These are phyloP conservation scores for Tieghemiomyces parasiticus DNA, from an alignment of 192 early-diverging fungal species.

Conservation along the genomic window DNA sequence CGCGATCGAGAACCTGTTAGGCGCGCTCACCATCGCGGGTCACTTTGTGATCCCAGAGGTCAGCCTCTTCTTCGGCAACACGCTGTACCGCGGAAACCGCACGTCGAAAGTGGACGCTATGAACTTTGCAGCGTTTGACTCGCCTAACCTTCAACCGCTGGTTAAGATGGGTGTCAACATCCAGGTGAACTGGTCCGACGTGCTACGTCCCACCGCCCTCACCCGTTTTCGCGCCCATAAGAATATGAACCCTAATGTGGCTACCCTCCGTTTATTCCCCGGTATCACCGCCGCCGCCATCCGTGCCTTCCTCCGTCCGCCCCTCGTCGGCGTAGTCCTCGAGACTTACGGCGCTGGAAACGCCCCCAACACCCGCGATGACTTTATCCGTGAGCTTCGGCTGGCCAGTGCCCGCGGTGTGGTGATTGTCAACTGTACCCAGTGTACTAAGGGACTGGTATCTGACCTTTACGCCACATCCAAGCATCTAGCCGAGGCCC, in stretches of 20 bases:
- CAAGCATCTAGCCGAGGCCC: constrained; percentile 59
- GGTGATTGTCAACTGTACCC: constrained; percentile 93
- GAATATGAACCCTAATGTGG: constrained; percentile 71
- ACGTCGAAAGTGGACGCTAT: constrained; percentile 61
- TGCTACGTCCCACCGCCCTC: constrained; percentile 73
- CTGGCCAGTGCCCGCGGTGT: constrained; percentile 87
- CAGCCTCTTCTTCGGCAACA: constrained; percentile 84
- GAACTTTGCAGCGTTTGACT: constrained; percentile 73
- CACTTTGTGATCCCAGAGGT: constrained; percentile 98
- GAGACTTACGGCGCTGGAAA: constrained; percentile 97
- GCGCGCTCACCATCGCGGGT: constrained; percentile 92
- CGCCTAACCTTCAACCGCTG: constrained; percentile 76
- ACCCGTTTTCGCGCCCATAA: constrained; percentile 75
- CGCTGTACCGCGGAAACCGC: constrained; percentile 84
- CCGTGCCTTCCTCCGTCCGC: constrained; percentile 67
- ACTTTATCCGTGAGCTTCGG: constrained; percentile 64
- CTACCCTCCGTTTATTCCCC: constrained; percentile 80
- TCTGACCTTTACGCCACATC: constrained; percentile 86
- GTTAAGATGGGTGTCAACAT: constrained; percentile 95
- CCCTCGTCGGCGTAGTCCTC: constrained; percentile 79
- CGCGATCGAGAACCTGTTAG: constrained; percentile 90
- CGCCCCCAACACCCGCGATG: constrained; percentile 76
- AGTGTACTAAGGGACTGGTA: constrained; percentile 66
- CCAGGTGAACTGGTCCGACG: constrained; percentile 80
- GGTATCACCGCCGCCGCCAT: constrained; percentile 85